Percentiles rank a stretch among this genome's conserved stretches.
Evolutionary conservation across 2,329 filamentous ascomycete species (phyloP).

Genomic region (Septoria linicola): DNA sequence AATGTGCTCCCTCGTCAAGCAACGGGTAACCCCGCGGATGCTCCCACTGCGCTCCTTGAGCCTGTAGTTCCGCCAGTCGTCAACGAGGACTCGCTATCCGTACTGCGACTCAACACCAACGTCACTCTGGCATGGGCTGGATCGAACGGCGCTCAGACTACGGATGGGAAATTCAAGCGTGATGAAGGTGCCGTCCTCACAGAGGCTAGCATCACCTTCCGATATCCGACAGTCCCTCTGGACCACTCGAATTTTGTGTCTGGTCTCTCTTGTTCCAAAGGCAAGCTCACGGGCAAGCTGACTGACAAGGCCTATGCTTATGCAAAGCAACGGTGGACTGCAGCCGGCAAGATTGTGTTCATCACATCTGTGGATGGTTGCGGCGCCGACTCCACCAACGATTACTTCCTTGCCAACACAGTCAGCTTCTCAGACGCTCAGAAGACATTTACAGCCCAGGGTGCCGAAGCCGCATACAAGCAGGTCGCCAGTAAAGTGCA

Average conservation of each 20-base stretch:
- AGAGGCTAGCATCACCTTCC: background rate
- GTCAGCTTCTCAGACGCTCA: slow-evolving; percentile 10
- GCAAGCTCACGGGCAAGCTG: slow-evolving; percentile 8
- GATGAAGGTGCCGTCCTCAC: background rate
- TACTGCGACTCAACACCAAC: background rate
- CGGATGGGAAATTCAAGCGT: background rate
- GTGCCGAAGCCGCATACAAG: background rate
- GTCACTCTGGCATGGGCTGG: slow-evolving; percentile 4
- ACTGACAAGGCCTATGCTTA: slow-evolving; percentile 11
- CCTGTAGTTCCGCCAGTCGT: slow-evolving; percentile 3
- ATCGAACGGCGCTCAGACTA: background rate
- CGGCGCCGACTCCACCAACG: slow-evolving; percentile 8
- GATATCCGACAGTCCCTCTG: slow-evolving; percentile 6
- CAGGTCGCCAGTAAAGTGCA: background rate
- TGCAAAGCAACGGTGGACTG: slow-evolving; percentile 7
- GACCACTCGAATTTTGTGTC: slow-evolving; percentile 17
- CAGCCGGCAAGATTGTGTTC: slow-evolving; percentile 12
- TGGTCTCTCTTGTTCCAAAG: slow-evolving; percentile 7
- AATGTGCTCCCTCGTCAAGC: too few species aligned
- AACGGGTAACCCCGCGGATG: background rate
- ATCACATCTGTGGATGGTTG: slow-evolving; percentile 16
- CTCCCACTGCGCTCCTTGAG: background rate
- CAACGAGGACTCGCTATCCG: background rate
- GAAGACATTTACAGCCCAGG: background rate
- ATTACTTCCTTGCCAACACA: slow-evolving; percentile 15